These are phyloP conservation scores for Phytophthora nicotianae DNA, from an alignment of 352 stramenopile species.

Conservation along the genomic window DNA sequence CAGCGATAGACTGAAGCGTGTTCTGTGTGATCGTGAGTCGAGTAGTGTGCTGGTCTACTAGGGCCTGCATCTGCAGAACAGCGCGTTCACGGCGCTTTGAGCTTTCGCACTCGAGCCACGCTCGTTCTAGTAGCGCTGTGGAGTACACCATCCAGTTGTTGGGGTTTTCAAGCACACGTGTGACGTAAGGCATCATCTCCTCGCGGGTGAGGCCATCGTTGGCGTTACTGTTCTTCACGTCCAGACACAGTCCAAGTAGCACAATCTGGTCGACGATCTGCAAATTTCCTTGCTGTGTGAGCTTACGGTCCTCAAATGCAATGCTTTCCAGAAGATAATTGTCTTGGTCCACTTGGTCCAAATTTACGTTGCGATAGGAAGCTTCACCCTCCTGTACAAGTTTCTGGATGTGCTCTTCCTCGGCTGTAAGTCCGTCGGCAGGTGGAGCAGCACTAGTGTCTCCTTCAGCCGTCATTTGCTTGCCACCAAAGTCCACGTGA, in stretches of 20 bases:
- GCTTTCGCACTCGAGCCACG: constrained; percentile 95
- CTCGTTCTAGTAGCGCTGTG: constrained; percentile 91
- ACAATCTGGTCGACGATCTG: constrained; percentile 90
- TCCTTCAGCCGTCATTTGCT: constrained; percentile 32
- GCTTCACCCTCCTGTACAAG: constrained; percentile 74
- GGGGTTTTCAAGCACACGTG: constrained; percentile 91
- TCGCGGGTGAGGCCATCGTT: constrained; percentile 94
- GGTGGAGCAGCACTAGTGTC: constrained; percentile 14
- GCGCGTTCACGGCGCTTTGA: constrained; percentile 92
- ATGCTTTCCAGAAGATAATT: constrained; percentile 93
- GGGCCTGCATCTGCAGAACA: constrained; percentile 96
- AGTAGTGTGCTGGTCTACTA: constrained; percentile 96
- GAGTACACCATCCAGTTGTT: constrained; percentile 98
- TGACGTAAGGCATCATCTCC: constrained; percentile 96
- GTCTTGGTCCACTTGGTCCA: constrained; percentile 90
- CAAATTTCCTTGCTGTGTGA: constrained; percentile 75
- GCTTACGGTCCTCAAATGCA: constrained; percentile 77
- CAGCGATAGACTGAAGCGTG: constrained; percentile 83
- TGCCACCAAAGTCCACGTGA: constrained; percentile 73
- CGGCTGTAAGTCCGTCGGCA: constrained; percentile 47
- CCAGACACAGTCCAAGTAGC: constrained; percentile 94
- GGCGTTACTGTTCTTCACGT: constrained; percentile 97
- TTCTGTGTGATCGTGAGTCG: constrained; percentile 92
- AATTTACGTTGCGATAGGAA: constrained; percentile 77
- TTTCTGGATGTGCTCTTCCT: constrained; percentile 60